These are phyloP conservation scores for Ilyonectria robusta DNA, from an alignment of 2,329 filamentous ascomycete species.

Conservation along the genomic window DNA sequence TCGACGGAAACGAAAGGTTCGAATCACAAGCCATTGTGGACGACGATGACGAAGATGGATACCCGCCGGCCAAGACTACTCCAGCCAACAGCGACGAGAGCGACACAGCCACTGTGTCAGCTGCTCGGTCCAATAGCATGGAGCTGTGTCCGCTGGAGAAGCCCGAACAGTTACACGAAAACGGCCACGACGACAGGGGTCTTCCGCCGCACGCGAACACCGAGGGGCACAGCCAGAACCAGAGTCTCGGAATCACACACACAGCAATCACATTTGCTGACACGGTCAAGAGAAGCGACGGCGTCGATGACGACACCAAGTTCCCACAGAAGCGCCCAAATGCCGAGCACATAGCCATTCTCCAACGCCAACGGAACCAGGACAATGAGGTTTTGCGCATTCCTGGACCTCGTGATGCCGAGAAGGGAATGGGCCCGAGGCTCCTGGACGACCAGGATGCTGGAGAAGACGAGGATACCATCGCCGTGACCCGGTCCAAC, in stretches of 20 bases:
- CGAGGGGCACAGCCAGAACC: constrained; percentile 26
- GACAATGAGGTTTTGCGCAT: constrained; percentile 86
- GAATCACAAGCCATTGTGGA: constrained; percentile 45
- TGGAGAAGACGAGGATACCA: constrained; percentile 52
- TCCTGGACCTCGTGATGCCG: constrained; percentile 91
- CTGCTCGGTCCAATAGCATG: constrained; percentile 45
- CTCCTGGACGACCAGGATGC: constrained; percentile 60
- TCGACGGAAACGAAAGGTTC: constrained; percentile 50
- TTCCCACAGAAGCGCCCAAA: constrained; percentile 68
- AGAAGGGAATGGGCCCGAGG: constrained; percentile 81
- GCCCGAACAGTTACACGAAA: constrained; percentile 33
- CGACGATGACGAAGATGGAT: constrained; percentile 51
- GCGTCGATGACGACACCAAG: constrained; percentile 65
- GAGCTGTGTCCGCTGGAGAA: constrained; percentile 42
- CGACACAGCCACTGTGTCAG: constrained; percentile 51
- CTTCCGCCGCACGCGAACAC: constrained; percentile 2
- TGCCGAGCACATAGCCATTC: constrained; percentile 88
- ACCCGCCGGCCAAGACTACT: constrained; percentile 43
- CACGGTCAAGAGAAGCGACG: constrained; percentile 73
- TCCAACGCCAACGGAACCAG: constrained; percentile 86
- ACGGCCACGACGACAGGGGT: constrained; percentile 27
- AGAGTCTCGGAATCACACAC: constrained; percentile 30
- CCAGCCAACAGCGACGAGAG: constrained; percentile 55
- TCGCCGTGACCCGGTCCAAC: constrained; percentile 43
- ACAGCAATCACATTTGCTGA: constrained; percentile 77